These are phyloP conservation scores for Neolentinus lepideus DNA, from an alignment of 1,284 basidiomycete species.

Conservation along the genomic window DNA sequence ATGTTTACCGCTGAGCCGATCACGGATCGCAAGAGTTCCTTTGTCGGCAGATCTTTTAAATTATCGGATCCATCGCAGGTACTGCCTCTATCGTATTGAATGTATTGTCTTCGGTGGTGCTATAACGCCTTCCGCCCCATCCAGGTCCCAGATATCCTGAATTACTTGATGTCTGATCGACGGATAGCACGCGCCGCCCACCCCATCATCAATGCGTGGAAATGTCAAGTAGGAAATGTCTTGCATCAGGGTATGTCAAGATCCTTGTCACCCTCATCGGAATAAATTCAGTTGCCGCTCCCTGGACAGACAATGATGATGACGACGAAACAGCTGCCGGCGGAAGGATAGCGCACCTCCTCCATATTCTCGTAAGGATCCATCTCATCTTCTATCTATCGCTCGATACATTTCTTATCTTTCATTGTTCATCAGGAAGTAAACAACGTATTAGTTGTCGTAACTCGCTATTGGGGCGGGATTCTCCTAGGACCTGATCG, in stretches of 20 bases:
- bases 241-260: constrained; percentile 62
- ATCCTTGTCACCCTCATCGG: background rate
- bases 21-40: constrained; percentile 74
- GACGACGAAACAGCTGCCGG: constrained; percentile 92
- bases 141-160: constrained; percentile 68
- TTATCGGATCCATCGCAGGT: constrained; percentile 78
- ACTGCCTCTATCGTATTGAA: constrained; percentile 2
- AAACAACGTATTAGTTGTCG: constrained; percentile 79
- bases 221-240: constrained; percentile 59
- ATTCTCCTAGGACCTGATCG: constrained; percentile 82
- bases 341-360: constrained; percentile 75
- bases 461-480: constrained; percentile 78
- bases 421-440: constrained; percentile 41
- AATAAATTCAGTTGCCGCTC: background rate
- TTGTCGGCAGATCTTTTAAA: constrained; percentile 76
- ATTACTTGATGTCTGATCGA: constrained; percentile 67
- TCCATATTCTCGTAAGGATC: constrained; percentile 73
- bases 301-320: constrained; percentile 77
- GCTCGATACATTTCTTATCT: background rate
- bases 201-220: constrained; percentile 87
- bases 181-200: constrained; percentile 76
- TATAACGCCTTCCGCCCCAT: background rate
- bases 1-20: constrained; percentile 73
- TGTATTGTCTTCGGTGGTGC: background rate
- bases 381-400: background rate